Evolutionary conservation across 805 yeast genomes (phyloP), one percentile per base, ranked within the genome.

Genomic region (Starmera dryadoides): DNA sequence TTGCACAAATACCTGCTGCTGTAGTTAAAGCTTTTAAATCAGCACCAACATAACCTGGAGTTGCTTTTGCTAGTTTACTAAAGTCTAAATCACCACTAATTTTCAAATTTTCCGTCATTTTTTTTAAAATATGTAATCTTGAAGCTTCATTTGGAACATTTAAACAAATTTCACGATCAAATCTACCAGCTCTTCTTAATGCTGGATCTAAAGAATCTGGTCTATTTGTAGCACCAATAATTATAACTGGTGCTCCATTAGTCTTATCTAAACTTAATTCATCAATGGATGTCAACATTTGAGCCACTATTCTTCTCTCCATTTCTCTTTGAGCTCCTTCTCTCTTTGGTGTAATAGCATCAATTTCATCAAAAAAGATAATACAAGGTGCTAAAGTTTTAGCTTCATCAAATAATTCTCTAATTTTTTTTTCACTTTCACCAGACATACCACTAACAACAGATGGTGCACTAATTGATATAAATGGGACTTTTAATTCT

Each of bases 371-470:
- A 54, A 93, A 81, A 54, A 93, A 93, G 37, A 93, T 74, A 22
- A 93, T 64, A 60, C 97, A 89, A 8, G 98, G 98, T 1, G 98
- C 98, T 40, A 87, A 56, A 4, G 73, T 52, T 52, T 81, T 82
- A 3, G 98, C 98, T 56, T 93, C 98, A 30, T 88, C 96, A 55
- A 91, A 91, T 30, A 91, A 68, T 42, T 93, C 98, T 45, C 98
- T 71, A 18, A 93, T 69, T 55, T 91, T 89, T 67, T 93, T 93
- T 59, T 93, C 98, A 46, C 91, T 79, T 59, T 93, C 98, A 33
- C 98, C 98, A n/a, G 96, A 86, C 98, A 93, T 93, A 5, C 98
- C 98, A 44, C 96, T 86, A 0, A 93, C 98, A 8, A 93, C 86
- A 2, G 95, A 82, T 1, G 98, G 98, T 0, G 98, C 98, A 21